Evolutionary conservation across 2,329 filamentous ascomycete species (phyloP).

Genomic region (Botrytis paeoniae): DNA sequence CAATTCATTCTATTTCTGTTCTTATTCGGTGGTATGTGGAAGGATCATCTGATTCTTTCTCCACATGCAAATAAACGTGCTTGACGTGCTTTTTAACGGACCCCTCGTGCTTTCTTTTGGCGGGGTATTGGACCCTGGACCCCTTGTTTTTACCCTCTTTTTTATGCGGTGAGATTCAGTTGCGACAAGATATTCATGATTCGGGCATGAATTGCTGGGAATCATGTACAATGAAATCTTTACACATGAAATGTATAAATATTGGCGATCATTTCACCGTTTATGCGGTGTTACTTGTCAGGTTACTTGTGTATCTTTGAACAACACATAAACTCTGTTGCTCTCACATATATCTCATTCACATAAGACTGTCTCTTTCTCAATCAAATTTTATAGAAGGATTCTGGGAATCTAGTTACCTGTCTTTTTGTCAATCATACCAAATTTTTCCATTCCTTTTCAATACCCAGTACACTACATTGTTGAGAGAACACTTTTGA

Average conservation of each 20-base stretch:
- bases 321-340: background rate
- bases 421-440: background rate
- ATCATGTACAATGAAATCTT: background rate
- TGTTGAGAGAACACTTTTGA: background rate
- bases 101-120: background rate
- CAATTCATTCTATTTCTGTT: background rate
- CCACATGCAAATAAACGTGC: background rate
- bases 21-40: background rate
- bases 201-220: background rate
- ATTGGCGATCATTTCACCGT: background rate
- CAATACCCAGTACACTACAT: background rate
- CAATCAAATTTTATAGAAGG: background rate
- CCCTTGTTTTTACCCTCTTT: background rate
- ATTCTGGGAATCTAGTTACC: background rate
- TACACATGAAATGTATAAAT: slow-evolving; percentile 1
- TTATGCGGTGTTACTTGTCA: background rate
- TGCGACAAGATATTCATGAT: slow-evolving; percentile 1
- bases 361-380: background rate
- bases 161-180: background rate
- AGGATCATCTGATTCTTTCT: background rate
- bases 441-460: background rate
- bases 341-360: background rate
- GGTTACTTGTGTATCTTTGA: background rate
- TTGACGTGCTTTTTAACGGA: background rate
- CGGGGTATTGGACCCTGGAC: background rate